Percentiles rank a stretch among this genome's conserved stretches.
These are phyloP conservation scores for Kandelia obovata DNA, from an alignment of 345 rosid genomes.

Conservation along the genomic window DNA sequence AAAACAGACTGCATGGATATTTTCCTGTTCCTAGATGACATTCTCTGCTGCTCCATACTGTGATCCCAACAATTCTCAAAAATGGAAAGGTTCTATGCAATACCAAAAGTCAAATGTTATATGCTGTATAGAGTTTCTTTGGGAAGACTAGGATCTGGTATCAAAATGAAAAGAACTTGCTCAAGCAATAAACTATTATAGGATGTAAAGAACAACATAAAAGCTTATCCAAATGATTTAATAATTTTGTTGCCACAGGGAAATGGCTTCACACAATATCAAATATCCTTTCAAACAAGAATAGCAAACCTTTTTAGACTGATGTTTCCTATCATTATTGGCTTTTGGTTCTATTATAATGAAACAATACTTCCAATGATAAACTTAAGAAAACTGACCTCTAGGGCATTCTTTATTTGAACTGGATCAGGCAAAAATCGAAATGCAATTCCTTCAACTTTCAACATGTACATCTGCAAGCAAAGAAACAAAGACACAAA, in stretches of 20 bases:
- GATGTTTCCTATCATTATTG: no score
- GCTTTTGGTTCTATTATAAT: background rate
- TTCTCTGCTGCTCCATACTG: background rate
- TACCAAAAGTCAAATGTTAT: no score
- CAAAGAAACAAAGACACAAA: no score
- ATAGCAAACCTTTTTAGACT: no score
- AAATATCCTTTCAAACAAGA: background rate
- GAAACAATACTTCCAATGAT: background rate
- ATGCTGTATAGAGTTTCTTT: no score
- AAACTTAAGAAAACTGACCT: slow-evolving; percentile 49
- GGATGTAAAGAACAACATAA: background rate
- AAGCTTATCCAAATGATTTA: background rate
- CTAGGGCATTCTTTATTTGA: slow-evolving; percentile 85
- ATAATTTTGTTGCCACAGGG: background rate
- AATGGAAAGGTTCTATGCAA: no score
- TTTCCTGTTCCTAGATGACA: background rate
- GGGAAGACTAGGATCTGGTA: no score
- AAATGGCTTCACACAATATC: background rate
- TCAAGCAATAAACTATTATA: no score
- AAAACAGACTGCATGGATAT: background rate
- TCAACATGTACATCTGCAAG: slow-evolving; percentile 69
- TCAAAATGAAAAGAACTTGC: no score
- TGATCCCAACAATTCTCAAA: no score
- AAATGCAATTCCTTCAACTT: slow-evolving; percentile 93
- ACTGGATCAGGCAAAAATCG: slow-evolving; percentile 91